Evolutionary conservation across 2,329 filamentous ascomycete species (phyloP).

Genomic region (Ceratocystis ficicola): DNA sequence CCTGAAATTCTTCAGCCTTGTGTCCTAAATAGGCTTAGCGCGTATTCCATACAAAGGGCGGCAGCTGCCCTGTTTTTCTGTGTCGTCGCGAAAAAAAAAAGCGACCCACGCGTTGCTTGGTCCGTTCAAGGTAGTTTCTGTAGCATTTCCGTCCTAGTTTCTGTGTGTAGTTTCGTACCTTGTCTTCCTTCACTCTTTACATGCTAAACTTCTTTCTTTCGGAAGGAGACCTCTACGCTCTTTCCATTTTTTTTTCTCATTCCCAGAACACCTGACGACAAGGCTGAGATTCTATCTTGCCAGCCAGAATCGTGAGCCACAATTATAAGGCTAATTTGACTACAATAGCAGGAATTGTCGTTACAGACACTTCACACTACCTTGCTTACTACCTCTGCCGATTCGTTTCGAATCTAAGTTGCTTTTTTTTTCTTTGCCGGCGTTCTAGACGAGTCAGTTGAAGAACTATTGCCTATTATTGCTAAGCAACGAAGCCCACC

Average conservation of each 20-base stretch:
- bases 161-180: too few species aligned
- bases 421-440: not conserved
- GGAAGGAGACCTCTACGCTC: not conserved
- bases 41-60: slow-evolving; percentile 3
- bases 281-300: not conserved
- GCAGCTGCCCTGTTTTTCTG: slow-evolving; percentile 13
- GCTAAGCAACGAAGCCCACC: not conserved
- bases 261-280: not conserved
- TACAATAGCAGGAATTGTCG: not conserved
- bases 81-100: slow-evolving; percentile 28
- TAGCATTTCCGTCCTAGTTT: not conserved
- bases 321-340: not conserved
- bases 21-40: slow-evolving; percentile 30
- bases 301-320: not conserved
- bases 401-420: not conserved
- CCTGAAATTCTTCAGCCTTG: slow-evolving; percentile 27
- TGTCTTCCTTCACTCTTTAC: not conserved
- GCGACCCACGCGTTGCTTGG: slow-evolving; percentile 29
- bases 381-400: not conserved
- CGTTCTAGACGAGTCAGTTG: not conserved
- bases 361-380: too few species aligned
- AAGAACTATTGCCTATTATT: not conserved
- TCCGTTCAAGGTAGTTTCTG: slow-evolving; percentile 26
- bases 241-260: not conserved
- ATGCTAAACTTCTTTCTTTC: not conserved